Evolutionary conservation across 2,329 filamentous ascomycete species (phyloP), one percentile per base, ranked within the genome.

Genomic region (Colletotrichum musicola): DNA sequence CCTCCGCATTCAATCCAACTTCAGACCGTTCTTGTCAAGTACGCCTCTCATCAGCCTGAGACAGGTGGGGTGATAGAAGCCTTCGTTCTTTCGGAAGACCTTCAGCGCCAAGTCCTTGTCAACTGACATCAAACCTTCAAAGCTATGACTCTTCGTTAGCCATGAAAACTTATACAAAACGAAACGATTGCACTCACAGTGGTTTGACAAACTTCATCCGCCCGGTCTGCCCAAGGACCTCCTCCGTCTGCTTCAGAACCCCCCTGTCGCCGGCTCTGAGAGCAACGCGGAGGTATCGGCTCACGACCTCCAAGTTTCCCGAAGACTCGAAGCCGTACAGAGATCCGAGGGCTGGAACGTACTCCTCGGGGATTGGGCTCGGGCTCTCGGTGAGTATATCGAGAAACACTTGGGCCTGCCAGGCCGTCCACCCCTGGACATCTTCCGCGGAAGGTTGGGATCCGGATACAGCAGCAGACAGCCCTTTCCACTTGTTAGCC

Each of bases 151-250:
- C 14, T 14, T 20, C 2, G n/a, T 49, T 49, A 10, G 18, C 2
- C 4, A 13, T 18, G 5, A 6, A 13, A 6, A 46, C 7, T 1
- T 51, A 13, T 35, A 5, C 10, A 25, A 30, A 22, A n/a, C 14
- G 12, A 5, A 2, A 25, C 1, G 22, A 22, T 13, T 16, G 18
- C 10, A 44, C 62, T 59, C n/a, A 64, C 54, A 64, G 27, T 4
- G 54, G 62, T 16, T 55, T 64, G 46, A 64, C 54, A 22, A 64
- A 64, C 27, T 64, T 64, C 62, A 64, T 64, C 13, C 62, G n/a
- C 2, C 62, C 62, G 4, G 62, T 64, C 25, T 64, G 62, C 9
- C 54, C 54, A 7, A 64, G 47, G 12, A 64, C 35, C 9, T 51
- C 62, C 20, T 60, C 9, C 5, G 62, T 59, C 55, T 53, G 35